Evolutionary conservation across 805 yeast genomes (phyloP), one percentile per base, ranked within the genome.

Genomic region (Schwanniomyces polymorphus): DNA sequence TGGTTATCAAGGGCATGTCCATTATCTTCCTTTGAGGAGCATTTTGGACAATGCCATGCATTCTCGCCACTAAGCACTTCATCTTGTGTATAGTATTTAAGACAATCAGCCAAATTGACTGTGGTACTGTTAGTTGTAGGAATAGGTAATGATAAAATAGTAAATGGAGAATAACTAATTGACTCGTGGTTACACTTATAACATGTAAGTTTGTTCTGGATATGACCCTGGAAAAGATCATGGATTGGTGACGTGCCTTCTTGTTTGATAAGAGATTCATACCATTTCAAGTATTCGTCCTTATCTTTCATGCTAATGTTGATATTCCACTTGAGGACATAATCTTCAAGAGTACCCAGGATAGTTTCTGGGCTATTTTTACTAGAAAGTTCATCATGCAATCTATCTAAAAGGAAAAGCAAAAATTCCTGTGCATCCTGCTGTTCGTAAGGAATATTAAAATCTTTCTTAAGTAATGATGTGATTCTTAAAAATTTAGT

Each of bases 41-140:
- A 87, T 45, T 81, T 79, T 7, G 94, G 91, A 69, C 95, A 87
- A 52, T 84, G 80, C 95, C 95, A 87, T 0, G 94, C 88, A 65
- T 87, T 86, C 6, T 84, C 91, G 23, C 89, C 86, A n/a, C 74
- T 70, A 43, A 87, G 64, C 3, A 82, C 72, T 61, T 87, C 95
- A 48, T 82, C 84, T 44, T 75, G 71, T 0, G 87, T 80, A 58
- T 80, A 86, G 58, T 82, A 72, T 27, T 72, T 66, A 38, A 87
- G 77, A 54, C 91, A 81, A 47, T 86, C 89, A 40, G 85, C 81
- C 45, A 87, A 62, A 43, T 76, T 71, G 12, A 77, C 74, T 3
- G 51, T 50, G 8, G 51, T 50, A 14, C 48, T 38, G 27, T 67
- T 64, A 42, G 57, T 57, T 21, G 59, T 54, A 0, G 87, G 87